Conservation (phyloP, 2,329 filamentous ascomycete species). For the Aspergillus amoenus region DNA sequence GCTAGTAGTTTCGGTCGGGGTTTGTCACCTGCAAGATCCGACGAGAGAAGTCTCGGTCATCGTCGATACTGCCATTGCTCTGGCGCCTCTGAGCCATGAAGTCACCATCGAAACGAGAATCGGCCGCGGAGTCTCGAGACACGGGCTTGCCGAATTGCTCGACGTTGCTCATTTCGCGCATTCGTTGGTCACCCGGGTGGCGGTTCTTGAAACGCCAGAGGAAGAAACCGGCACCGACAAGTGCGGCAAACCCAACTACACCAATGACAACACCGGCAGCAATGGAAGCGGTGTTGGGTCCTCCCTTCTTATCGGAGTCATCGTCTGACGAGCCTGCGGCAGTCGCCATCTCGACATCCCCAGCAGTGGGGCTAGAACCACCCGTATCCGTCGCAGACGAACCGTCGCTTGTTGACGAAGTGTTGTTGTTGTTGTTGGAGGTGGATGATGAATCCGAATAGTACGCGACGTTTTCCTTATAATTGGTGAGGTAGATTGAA, state of each 20-base stretch:
- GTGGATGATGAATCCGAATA: slow-evolving; percentile 20
- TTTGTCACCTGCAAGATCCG: slow-evolving; percentile 74
- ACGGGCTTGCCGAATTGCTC: slow-evolving; percentile 65
- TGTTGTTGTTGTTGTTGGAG: slow-evolving; percentile 40
- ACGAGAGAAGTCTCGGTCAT: slow-evolving; percentile 95
- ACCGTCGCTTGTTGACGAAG: slow-evolving; percentile 24
- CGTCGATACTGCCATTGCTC: slow-evolving; percentile 94
- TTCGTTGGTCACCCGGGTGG: slow-evolving; percentile 77
- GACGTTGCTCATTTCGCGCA: slow-evolving; percentile 75
- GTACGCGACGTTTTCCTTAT: slow-evolving; percentile 38
- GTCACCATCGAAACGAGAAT: slow-evolving; percentile 80
- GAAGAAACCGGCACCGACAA: slow-evolving; percentile 69
- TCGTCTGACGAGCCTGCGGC: slow-evolving; percentile 27
- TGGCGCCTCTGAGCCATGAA: slow-evolving; percentile 78
- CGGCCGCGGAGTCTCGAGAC: slow-evolving; percentile 69
- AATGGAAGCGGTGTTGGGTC: slow-evolving; percentile 76
- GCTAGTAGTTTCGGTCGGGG: slow-evolving; percentile 28
- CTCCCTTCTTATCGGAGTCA: slow-evolving; percentile 18
- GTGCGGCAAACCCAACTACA: slow-evolving; percentile 66
- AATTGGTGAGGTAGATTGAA: slow-evolving; percentile 54
- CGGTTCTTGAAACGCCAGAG: slow-evolving; percentile 74
- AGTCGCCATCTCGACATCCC: slow-evolving; percentile 38
- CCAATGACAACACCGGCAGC: slow-evolving; percentile 86
- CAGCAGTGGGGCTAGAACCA: slow-evolving; percentile 19
- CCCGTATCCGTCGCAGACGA: slow-evolving; percentile 29